Percentiles rank a stretch among this genome's conserved stretches.
These are phyloP conservation scores for Ustilago lituana DNA, from an alignment of 1,284 basidiomycete species.

Conservation along the genomic window DNA sequence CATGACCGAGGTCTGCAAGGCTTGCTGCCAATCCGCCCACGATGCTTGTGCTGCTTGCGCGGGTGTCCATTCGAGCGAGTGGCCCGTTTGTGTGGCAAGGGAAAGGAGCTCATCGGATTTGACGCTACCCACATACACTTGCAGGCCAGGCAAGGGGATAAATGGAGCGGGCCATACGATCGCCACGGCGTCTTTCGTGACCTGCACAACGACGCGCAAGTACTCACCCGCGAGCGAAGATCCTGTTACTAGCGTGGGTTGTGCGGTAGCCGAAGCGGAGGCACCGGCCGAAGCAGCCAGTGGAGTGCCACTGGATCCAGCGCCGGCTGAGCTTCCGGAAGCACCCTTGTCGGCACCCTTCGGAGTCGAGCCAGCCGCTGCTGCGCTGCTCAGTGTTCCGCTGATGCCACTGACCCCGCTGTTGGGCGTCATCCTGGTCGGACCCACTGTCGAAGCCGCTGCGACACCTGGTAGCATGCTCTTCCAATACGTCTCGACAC, in stretches of 20 bases:
- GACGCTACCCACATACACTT: conserved; percentile 84
- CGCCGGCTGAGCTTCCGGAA: conserved; percentile 7
- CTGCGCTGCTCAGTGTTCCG: conserved; percentile 15
- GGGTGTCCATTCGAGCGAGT: conserved; percentile 28
- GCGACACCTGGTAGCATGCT: conserved; percentile 59
- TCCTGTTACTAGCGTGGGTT: conserved; percentile 74
- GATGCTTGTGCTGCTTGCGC: conserved; percentile 27
- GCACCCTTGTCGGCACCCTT: conserved; percentile 14
- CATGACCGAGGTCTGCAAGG: conserved; percentile 41
- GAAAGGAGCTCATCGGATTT: conserved; percentile 80
- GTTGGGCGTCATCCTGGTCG: conserved; percentile 59
- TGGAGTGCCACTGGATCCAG: conserved; percentile 18
- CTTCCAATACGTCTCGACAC: conserved; percentile 69
- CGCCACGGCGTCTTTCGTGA: conserved; percentile 87
- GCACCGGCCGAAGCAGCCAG: conserved; percentile 16
- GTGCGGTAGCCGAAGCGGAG: conserved; percentile 13
- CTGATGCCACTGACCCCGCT: conserved; percentile 44
- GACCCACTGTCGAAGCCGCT: conserved; percentile 22
- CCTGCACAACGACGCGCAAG: conserved; percentile 85
- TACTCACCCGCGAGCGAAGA: conserved; percentile 89
- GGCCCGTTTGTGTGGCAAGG: conserved; percentile 70
- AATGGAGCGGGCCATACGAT: conserved; percentile 80
- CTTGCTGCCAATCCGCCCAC: conserved; percentile 54
- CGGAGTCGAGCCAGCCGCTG: conserved; percentile 14
- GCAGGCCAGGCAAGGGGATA: conserved; percentile 78